Evolutionary conservation across 1,284 basidiomycete genomes (phyloP).

Genomic region (Ganoderma lucidum): DNA sequence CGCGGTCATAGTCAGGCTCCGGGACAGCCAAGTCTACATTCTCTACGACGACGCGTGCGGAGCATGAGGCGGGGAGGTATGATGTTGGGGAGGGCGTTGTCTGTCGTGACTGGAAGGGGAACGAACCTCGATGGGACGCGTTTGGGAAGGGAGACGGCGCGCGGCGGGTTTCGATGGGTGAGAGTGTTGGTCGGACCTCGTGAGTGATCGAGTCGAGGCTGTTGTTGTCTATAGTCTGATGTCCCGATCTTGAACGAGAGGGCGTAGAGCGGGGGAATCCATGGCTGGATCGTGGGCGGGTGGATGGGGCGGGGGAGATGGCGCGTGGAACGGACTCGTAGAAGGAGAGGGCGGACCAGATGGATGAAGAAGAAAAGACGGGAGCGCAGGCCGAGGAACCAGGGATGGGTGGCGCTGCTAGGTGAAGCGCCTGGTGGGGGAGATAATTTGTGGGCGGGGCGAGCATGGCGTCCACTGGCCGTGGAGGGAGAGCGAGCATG

Average conservation of each 20-base stretch:
- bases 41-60: background rate
- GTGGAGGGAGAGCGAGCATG: conserved; percentile 5
- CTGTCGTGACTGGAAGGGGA: background rate
- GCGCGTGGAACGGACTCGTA: conserved; percentile 15
- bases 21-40: background rate
- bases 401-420: conserved; percentile 10
- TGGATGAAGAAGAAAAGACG: background rate
- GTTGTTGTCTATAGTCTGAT: background rate
- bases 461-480: conserved; percentile 2
- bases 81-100: background rate
- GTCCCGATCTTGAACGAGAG: background rate
- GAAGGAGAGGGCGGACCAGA: conserved; percentile 9
- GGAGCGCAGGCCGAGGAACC: background rate
- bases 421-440: conserved; percentile 5
- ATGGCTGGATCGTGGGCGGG: background rate
- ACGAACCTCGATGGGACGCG: background rate
- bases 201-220: background rate
- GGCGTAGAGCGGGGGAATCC: background rate
- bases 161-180: background rate
- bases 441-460: background rate
- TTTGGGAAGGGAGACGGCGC: background rate
- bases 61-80: background rate
- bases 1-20: background rate
- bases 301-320: conserved; percentile 8
- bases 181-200: background rate